Conservation (phyloP, 2,329 filamentous ascomycete genomes). For the Penicillium sp. region DNA sequence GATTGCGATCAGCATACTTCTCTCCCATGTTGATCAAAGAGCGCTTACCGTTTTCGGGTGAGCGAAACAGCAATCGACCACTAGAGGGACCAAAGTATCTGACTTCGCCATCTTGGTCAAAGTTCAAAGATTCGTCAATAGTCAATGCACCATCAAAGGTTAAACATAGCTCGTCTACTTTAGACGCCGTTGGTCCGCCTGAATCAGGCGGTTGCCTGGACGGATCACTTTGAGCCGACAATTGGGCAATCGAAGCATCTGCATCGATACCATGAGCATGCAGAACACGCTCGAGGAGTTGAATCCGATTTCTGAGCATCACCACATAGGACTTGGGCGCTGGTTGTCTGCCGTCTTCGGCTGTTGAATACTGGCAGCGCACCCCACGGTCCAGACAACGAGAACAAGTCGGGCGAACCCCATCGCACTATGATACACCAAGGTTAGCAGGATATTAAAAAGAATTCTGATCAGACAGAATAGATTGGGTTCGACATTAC, state of each 20-base stretch:
- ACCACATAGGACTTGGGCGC: conserved; percentile 43
- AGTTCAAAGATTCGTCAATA: conserved; percentile 43
- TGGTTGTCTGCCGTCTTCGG: conserved; percentile 41
- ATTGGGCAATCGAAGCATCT: conserved; percentile 28
- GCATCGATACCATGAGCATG: conserved; percentile 37
- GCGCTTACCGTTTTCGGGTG: conserved; percentile 17
- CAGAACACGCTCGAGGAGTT: conserved; percentile 37
- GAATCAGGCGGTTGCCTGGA: conserved; percentile 7
- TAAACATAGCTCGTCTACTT: conserved; percentile 26
- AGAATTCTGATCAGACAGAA: background rate
- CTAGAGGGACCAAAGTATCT: conserved; percentile 45
- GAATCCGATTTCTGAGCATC: conserved; percentile 39
- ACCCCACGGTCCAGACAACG: conserved; percentile 37
- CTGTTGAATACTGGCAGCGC: conserved; percentile 36
- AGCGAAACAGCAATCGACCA: conserved; percentile 40
- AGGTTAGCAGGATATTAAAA: background rate
- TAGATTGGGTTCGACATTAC: conserved; percentile 24
- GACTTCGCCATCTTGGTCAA: conserved; percentile 41
- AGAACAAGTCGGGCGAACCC: conserved; percentile 37
- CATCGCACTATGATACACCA: conserved; percentile 37
- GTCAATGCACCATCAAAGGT: conserved; percentile 40
- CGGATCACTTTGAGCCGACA: conserved; percentile 9
- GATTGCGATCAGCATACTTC: conserved; percentile 1
- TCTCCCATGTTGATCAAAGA: background rate
- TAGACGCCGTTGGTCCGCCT: conserved; percentile 4